These are phyloP conservation scores for Yarrowia osloensis DNA, from an alignment of 805 yeast species.

Conservation along the genomic window DNA sequence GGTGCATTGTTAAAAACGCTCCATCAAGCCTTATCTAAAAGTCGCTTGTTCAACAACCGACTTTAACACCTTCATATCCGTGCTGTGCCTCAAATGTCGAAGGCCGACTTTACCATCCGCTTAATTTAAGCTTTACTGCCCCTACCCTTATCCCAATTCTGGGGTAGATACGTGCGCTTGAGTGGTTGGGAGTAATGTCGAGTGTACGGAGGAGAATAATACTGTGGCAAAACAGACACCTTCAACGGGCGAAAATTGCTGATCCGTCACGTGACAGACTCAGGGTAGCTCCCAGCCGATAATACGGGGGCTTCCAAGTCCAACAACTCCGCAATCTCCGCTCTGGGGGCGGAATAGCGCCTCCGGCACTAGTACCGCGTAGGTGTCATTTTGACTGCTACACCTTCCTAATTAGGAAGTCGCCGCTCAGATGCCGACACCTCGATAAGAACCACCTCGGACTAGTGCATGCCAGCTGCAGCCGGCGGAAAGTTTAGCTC, in stretches of 20 bases:
- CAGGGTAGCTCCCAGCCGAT: too few relatives aligned
- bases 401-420: slow-evolving; percentile 28
- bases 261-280: too few relatives aligned
- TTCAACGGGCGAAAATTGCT: not conserved
- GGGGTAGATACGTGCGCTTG: not conserved
- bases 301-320: not conserved
- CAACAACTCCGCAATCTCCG: not conserved
- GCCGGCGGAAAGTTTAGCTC: slow-evolving; percentile 6
- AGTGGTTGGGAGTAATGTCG: not conserved
- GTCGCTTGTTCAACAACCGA: too few relatives aligned
- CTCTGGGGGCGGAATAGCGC: not conserved
- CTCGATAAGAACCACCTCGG: not conserved
- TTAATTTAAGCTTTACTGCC: not conserved
- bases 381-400: not conserved
- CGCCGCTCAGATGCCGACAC: not conserved
- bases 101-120: not conserved
- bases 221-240: not conserved
- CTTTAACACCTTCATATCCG: not conserved
- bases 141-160: slow-evolving; percentile 20
- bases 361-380: not conserved
- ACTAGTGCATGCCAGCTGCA: not conserved
- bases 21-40: too few relatives aligned
- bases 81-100: not conserved
- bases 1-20: not conserved
- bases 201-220: not conserved